Evolutionary conservation across 1,284 basidiomycete species (phyloP), one percentile per base, ranked within the genome.

Genomic region (Cronartium quercuum): DNA sequence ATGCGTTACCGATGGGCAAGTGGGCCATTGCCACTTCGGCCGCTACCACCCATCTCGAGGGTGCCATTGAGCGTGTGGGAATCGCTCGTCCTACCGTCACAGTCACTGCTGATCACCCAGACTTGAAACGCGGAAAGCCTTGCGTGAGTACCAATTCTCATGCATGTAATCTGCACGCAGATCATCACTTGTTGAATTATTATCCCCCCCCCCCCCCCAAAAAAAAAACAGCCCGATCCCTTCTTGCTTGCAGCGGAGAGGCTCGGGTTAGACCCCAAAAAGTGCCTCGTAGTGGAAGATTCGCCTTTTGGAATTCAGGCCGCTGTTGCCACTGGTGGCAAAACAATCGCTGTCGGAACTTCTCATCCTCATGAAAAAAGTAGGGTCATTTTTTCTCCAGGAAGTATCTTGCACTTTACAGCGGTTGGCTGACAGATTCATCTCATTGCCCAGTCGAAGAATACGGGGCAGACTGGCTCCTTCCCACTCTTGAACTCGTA

Each of bases 1-100:
- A 86, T 69, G 87, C 88, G 12, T 84, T 91, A 68, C 90, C 90
- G 7, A 82, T 84, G 68, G 89, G 86, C 29, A 84, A 84, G 64
- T 91, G 88, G 78, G 89, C 89, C 12, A 88, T 91, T 35, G 89
- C 89, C 2, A 91, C 90, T 0, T 90, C 88, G 0, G 89, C 89
- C 6, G 89, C 90, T 1, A 88, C 87, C 79, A 90, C 88, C 0
- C 90, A 90, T 77, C 70, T 76, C 29, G 84, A 88, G 78, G 89
- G 88, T 29, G 89, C 88, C 79, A 87, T 90, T 85, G 85, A 84
- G 10, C 87, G 87, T 75, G 89, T 89, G 62, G 88, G 89, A 18
- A 91, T 91, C 81, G 84, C 84, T 0, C 88, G 88, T 10, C 89
- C 90, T 7, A 82, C 84, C 47, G 86, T 90, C 44, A 90, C 89